Evolutionary conservation across 1,284 basidiomycete species (phyloP).

Genomic region (Sporisorium scitamineum): DNA sequence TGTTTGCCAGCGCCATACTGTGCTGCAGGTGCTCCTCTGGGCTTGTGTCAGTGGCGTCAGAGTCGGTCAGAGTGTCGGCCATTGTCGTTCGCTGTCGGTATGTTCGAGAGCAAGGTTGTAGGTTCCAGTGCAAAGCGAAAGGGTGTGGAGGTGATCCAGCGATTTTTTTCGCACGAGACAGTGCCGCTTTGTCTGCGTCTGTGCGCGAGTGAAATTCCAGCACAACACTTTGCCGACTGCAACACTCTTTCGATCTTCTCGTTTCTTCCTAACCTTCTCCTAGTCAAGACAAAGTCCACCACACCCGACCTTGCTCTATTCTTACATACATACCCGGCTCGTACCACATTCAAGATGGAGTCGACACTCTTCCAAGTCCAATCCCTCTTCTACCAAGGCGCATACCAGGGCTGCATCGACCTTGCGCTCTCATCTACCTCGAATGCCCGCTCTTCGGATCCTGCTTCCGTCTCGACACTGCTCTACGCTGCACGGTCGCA

Average conservation of each 20-base stretch:
- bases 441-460: constrained; percentile 40
- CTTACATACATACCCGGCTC: no score
- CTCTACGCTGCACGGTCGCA: constrained; percentile 66
- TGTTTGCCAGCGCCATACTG: constrained; percentile 23
- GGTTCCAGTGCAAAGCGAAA: background rate
- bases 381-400: constrained; percentile 67
- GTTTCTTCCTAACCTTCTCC: background rate
- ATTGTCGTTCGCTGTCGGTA: background rate
- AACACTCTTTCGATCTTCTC: constrained; percentile 6
- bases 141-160: constrained; percentile 4
- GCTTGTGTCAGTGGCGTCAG: background rate
- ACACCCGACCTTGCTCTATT: background rate
- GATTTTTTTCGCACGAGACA: constrained; percentile 31
- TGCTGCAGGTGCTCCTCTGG: constrained; percentile 10
- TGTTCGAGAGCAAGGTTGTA: background rate
- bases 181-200: background rate
- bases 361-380: constrained; percentile 59
- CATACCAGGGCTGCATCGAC: constrained; percentile 62
- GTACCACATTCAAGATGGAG: constrained; percentile 49
- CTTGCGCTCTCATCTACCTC: constrained; percentile 47
- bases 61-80: constrained; percentile 3
- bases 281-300: background rate
- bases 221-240: constrained; percentile 10
- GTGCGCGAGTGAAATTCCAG: constrained; percentile 5
- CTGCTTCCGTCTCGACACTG: constrained; percentile 35